Evolutionary conservation across 1,139 yeast species (phyloP).

Genomic region (Kluyveromyces marxianus): DNA sequence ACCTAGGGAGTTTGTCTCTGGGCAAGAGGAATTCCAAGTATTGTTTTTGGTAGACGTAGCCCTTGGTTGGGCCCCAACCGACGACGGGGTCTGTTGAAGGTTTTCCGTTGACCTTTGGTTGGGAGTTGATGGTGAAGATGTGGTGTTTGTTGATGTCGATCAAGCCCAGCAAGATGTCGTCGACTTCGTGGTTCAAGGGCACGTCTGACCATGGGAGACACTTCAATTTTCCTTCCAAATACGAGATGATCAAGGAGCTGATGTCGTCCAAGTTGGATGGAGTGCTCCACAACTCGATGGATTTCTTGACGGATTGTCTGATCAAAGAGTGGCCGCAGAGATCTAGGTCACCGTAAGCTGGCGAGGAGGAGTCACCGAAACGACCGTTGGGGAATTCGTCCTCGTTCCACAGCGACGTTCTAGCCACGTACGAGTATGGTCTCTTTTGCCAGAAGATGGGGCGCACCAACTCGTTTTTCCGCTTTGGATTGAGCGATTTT

Average conservation of each 20-base stretch:
- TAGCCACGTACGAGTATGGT: conserved; percentile 78
- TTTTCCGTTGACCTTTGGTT: conserved; percentile 84
- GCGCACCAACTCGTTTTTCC: conserved; percentile 77
- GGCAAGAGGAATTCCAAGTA: conserved; percentile 80
- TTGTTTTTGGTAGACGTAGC: conserved; percentile 89
- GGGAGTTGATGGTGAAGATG: conserved; percentile 81
- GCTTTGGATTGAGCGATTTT: conserved; percentile 73
- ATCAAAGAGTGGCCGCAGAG: conserved; percentile 69
- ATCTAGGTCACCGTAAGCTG: conserved; percentile 86
- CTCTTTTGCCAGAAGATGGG: conserved; percentile 97
- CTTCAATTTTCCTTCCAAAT: conserved; percentile 60
- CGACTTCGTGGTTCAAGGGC: conserved; percentile 72
- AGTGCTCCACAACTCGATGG: conserved; percentile 79
- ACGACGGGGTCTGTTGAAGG: conserved; percentile 60
- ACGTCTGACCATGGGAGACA: conserved; percentile 96
- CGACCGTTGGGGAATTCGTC: conserved; percentile 91
- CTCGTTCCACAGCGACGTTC: conserved; percentile 80
- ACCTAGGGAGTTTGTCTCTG: conserved; percentile 39
- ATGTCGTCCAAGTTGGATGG: conserved; percentile 59
- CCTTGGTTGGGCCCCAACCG: conserved; percentile 97
- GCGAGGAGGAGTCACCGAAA: conserved; percentile 92
- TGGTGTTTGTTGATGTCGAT: conserved; percentile 58
- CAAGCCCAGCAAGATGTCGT: conserved; percentile 52
- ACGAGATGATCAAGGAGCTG: conserved; percentile 51
- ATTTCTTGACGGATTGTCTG: conserved; percentile 71